phyloP scores from a whole-genome alignment of 2,329 filamentous ascomycete species.

The Periconia macrospinosa region DNA sequence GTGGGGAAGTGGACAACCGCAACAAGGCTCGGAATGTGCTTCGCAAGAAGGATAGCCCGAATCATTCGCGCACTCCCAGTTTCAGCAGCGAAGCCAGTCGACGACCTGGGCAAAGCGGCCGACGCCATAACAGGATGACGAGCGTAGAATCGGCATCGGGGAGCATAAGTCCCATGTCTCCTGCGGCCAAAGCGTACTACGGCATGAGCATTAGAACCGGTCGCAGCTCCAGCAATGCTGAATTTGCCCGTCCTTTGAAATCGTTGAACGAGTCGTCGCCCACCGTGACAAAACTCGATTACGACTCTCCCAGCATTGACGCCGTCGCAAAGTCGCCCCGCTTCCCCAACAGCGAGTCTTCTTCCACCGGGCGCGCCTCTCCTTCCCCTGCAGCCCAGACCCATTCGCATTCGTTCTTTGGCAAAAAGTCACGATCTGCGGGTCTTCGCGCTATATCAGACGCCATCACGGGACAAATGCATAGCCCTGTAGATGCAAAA shows the following conservation, averaged over 20 bases:
- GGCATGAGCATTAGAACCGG: constrained; percentile 46
- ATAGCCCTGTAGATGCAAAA: constrained; percentile 49
- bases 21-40: constrained; percentile 72
- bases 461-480: constrained; percentile 55
- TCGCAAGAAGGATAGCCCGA: constrained; percentile 67
- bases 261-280: constrained; percentile 51
- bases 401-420: constrained; percentile 42
- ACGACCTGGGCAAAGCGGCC: constrained; percentile 66
- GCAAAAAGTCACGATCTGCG: constrained; percentile 53
- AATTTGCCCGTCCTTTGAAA: constrained; percentile 44
- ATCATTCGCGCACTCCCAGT: constrained; percentile 72
- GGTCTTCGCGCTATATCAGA: constrained; percentile 88
- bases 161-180: constrained; percentile 53
- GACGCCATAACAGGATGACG: constrained; percentile 72
- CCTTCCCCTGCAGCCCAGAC: constrained; percentile 42
- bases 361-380: constrained; percentile 51
- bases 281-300: constrained; percentile 60
- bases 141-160: constrained; percentile 77
- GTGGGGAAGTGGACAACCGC: constrained; percentile 77
- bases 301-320: constrained; percentile 51
- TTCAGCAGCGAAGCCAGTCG: constrained; percentile 62
- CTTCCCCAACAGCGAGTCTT: constrained; percentile 51
- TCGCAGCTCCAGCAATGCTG: constrained; percentile 53
- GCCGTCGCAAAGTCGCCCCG: constrained; percentile 45
- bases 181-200: constrained; percentile 70